A percentile compares a stretch with the other conserved stretches of the same genome.
Evolutionary conservation across 2,329 filamentous ascomycete species (phyloP).

Genomic region (Simplicillium sp.): DNA sequence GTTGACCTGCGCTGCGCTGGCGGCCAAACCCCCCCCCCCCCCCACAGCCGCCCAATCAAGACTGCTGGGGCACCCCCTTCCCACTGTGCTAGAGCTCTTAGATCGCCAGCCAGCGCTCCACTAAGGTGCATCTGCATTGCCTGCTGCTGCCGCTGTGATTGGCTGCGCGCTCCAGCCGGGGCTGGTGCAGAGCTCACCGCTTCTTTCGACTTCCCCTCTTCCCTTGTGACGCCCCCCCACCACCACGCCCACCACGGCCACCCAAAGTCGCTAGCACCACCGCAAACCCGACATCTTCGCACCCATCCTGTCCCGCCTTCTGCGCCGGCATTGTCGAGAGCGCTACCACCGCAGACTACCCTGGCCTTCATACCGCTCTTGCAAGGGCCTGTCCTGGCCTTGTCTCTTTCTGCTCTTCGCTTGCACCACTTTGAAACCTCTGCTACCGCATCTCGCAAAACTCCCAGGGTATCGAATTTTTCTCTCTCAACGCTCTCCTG

Average conservation of each 20-base stretch:
- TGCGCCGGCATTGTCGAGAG: no score
- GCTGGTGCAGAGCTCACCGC: slow-evolving; percentile 7
- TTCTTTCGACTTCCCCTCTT: slow-evolving; percentile 3
- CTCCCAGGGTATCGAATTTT: slow-evolving; percentile 11
- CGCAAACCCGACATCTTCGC: no score
- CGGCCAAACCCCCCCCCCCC: no score
- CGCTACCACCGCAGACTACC: neutral
- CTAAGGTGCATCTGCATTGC: slow-evolving; percentile 13
- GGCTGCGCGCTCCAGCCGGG: slow-evolving; percentile 4
- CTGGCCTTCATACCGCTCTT: neutral
- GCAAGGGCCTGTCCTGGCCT: slow-evolving; percentile 1
- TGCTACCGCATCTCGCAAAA: slow-evolving; percentile 20
- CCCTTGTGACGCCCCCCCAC: no score
- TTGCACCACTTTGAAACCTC: slow-evolving; percentile 11
- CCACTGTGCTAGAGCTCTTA: slow-evolving; percentile 2
- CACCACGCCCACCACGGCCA: no score
- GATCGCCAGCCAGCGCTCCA: slow-evolving; percentile 14
- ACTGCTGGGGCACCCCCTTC: neutral
- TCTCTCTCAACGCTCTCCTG: slow-evolving; percentile 11
- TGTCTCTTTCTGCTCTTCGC: slow-evolving; percentile 3
- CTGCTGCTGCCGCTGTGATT: slow-evolving; percentile 5
- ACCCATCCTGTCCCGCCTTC: no score
- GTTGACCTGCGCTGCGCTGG: no score
- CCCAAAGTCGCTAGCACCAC: neutral
- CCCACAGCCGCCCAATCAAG: no score